A percentile compares a stretch with the other conserved stretches of the same genome.
Evolutionary conservation across 495 filamentous ascomycete species (phyloP).

Genomic region (Aspergillus biplanus): DNA sequence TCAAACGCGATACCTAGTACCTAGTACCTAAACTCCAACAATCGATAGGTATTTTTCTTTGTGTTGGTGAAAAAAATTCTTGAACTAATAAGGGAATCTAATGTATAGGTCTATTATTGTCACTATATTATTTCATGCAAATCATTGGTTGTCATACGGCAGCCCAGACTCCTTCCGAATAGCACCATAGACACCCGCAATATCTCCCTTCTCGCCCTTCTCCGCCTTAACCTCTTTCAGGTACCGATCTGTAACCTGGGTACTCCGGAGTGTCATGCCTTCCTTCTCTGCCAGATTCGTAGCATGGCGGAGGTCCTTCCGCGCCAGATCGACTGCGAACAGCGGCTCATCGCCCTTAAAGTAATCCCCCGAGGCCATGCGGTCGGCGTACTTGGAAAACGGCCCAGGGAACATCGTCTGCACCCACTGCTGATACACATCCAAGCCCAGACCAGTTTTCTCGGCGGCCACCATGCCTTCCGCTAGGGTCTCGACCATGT

Average conservation of each 20-base stretch:
- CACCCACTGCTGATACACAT: slow-evolving; percentile 68
- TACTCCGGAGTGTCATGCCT: slow-evolving; percentile 65
- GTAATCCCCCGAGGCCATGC: slow-evolving; percentile 80
- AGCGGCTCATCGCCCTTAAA: slow-evolving; percentile 71
- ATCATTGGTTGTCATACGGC: slow-evolving; percentile 62
- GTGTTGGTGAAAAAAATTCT: no score
- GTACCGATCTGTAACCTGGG: slow-evolving; percentile 70
- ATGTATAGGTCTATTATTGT: no score
- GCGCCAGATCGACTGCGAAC: slow-evolving; percentile 83
- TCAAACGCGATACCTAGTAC: no score
- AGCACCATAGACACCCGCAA: slow-evolving; percentile 83
- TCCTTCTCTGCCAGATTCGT: slow-evolving; percentile 62
- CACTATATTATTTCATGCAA: not conserved
- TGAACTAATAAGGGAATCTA: no score
- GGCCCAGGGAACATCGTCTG: slow-evolving; percentile 61
- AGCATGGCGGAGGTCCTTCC: slow-evolving; percentile 85
- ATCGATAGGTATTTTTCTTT: no score
- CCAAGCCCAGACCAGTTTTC: slow-evolving; percentile 74
- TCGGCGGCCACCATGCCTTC: slow-evolving; percentile 80
- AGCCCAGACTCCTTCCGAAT: slow-evolving; percentile 70
- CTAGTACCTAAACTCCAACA: no score
- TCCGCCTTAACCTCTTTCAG: slow-evolving; percentile 71
- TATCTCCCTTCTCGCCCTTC: slow-evolving; percentile 74
- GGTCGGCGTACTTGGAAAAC: slow-evolving; percentile 67
- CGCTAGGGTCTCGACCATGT: slow-evolving; percentile 77